Evolutionary conservation across 1,139 yeast genomes (phyloP).

Genomic region (Ogataea hybrid): DNA sequence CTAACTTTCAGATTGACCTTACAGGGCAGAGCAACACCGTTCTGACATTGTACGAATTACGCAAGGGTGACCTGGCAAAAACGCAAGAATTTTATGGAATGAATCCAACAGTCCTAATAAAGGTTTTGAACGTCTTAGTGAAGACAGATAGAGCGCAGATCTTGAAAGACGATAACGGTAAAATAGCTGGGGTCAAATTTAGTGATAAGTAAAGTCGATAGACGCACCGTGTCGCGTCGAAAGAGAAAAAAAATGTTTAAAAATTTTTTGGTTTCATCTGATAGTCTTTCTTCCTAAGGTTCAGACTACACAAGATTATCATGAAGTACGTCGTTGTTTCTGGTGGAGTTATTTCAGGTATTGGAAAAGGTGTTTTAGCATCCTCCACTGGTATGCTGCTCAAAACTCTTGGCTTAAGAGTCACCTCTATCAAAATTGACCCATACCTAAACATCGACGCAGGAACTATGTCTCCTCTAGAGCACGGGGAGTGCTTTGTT

Average conservation of each 20-base stretch:
- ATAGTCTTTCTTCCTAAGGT: slow-evolving; percentile 1
- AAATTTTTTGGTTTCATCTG: slow-evolving; percentile 9
- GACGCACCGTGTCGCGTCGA: slow-evolving; percentile 8
- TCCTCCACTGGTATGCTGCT: slow-evolving; percentile 94
- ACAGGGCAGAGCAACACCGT: slow-evolving; percentile 80
- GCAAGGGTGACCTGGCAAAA: slow-evolving; percentile 59
- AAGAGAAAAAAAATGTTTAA: slow-evolving; percentile 5
- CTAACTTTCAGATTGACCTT: slow-evolving; percentile 44
- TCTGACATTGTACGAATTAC: slow-evolving; percentile 78
- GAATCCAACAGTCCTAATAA: slow-evolving; percentile 55
- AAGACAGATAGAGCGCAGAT: slow-evolving; percentile 68
- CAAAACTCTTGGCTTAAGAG: slow-evolving; percentile 91
- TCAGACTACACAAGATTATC: slow-evolving; percentile 1
- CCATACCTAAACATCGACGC: slow-evolving; percentile 99
- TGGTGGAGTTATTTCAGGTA: slow-evolving; percentile 98
- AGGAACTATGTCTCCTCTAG: slow-evolving; percentile 98
- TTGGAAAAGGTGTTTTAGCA: slow-evolving; percentile 97
- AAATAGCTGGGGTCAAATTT: slow-evolving; percentile 69
- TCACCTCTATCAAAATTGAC: slow-evolving; percentile 95
- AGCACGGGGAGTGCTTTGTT: slow-evolving; percentile 98
- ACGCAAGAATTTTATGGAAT: slow-evolving; percentile 61
- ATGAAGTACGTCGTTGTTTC: slow-evolving; percentile 99
- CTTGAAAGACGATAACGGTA: slow-evolving; percentile 51
- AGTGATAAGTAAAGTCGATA: slow-evolving; percentile 9
- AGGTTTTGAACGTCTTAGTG: slow-evolving; percentile 57